These are phyloP conservation scores for Didymella pinodella DNA, from an alignment of 2,329 filamentous ascomycete species.

Conservation along the genomic window DNA sequence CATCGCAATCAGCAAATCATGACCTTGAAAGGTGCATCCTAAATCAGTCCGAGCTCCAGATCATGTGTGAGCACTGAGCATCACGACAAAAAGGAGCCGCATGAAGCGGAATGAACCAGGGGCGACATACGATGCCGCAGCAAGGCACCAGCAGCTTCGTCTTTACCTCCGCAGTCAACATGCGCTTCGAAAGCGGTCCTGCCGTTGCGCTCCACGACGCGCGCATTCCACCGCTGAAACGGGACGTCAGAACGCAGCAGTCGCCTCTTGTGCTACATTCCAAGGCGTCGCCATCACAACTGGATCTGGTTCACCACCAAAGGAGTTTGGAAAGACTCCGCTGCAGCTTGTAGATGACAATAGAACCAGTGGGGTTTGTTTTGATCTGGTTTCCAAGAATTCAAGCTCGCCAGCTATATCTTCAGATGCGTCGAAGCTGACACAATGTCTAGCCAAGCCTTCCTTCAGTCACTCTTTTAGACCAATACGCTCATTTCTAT, in stretches of 20 bases:
- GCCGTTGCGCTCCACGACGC: background rate
- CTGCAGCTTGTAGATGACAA: conserved; percentile 2
- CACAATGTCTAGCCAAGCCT: conserved; percentile 24
- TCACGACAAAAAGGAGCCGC: conserved; percentile 6
- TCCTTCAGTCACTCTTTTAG: conserved; percentile 22
- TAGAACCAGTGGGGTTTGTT: conserved; percentile 14
- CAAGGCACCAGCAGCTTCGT: conserved; percentile 7
- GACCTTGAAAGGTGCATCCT: background rate
- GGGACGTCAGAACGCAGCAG: conserved; percentile 14
- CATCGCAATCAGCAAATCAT: background rate
- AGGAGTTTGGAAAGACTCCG: conserved; percentile 6
- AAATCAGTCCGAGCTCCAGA: background rate
- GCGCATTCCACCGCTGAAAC: conserved; percentile 16
- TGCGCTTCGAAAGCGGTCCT: background rate
- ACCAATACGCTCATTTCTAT: conserved; percentile 19
- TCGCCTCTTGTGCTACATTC: conserved; percentile 16
- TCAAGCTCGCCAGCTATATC: conserved; percentile 15
- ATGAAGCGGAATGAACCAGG: conserved; percentile 16
- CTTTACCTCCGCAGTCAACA: background rate
- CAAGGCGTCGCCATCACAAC: conserved; percentile 10
- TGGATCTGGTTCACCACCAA: background rate
- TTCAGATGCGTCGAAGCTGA: conserved; percentile 13
- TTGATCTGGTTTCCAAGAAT: conserved; percentile 21
- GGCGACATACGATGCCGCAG: conserved; percentile 6
- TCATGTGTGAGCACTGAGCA: background rate